Evolutionary conservation across 108 stramenopile species (phyloP), one percentile per base, ranked within the genome.

Genomic region (Fragilaria crotonensis): DNA sequence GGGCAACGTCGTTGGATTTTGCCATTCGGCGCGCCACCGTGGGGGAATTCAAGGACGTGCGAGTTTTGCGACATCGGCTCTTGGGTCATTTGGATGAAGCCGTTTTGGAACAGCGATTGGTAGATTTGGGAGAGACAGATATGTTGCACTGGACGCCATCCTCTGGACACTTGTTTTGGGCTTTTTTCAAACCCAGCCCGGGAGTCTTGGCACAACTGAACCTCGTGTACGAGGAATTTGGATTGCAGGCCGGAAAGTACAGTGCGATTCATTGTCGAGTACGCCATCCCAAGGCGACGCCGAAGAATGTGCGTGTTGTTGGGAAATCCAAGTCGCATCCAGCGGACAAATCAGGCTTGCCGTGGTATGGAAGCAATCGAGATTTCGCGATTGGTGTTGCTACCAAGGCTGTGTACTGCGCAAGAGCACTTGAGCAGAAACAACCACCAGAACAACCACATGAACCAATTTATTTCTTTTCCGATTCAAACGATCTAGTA

Each of bases 401-500:
- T 17, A 63, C 54, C 9, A 25, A 67, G 4, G 80, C 80, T 0
- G 31, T 82, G n/a, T 23, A 60, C n/a, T 82, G 80, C 48, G 67
- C 71, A 7, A 20, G 33, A 4, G 46, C 58, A 28, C 36, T 59
- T 4, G 1, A 20, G 1, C 20, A 22, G 2, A 45, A 4, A 1
- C 26, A 29, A 21, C 14, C 41, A 19, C n/a, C n/a, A n/a, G n/a
- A n/a, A n/a, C n/a, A n/a, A n/a, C n/a, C n/a, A n/a, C n/a, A n/a
- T n/a, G 54, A 66, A 33, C 47, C 53, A 14, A 48, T 77, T 4
- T 82, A 82, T 31, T 82, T 82, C 29, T 63, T 77, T 56, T 58
- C 72, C 20, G 80, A 82, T 62, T 76, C 75, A n/a, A 82, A 76
- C 53, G 76, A 82, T 56, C 48, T 82, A 36, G 80, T 77, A 0